Evolutionary conservation across 257 asterid genomes (phyloP).

Genomic region (Nyctanthes arbortristis): DNA sequence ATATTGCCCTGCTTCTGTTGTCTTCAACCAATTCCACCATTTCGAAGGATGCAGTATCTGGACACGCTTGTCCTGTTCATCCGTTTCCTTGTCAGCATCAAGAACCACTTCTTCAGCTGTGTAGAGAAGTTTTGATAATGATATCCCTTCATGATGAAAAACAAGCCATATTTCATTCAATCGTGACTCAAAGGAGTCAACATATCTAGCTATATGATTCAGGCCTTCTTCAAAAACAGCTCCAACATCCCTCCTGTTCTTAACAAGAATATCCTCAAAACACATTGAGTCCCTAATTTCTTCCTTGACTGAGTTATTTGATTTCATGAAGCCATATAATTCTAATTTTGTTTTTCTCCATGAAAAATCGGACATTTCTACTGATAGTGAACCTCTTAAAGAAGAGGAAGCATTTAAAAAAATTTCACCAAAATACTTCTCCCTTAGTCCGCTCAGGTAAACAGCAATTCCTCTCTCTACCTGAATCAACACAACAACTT

Average conservation of each 20-base stretch:
- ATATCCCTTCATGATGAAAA: constrained; percentile 87
- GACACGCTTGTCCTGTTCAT: constrained; percentile 59
- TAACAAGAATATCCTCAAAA: constrained; percentile 36
- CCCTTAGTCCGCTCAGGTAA: constrained; percentile 91
- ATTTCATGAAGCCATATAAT: constrained; percentile 27
- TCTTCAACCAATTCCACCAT: constrained; percentile 98
- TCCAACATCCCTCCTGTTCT: constrained; percentile 35
- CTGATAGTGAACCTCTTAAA: constrained; percentile 52
- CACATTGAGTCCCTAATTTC: constrained; percentile 38
- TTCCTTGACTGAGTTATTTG: constrained; percentile 38
- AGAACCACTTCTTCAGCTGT: constrained; percentile 78
- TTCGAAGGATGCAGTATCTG: constrained; percentile 93
- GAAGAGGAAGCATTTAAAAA: constrained; percentile 77
- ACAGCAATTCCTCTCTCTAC: constrained; percentile 85
- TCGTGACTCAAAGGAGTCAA: constrained; percentile 91
- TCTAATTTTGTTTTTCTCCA: constrained; percentile 34
- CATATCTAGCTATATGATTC: constrained; percentile 89
- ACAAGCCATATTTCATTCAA: constrained; percentile 98
- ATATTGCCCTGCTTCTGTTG: constrained; percentile 85
- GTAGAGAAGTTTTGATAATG: constrained; percentile 85
- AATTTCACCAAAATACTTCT: constrained; percentile 91
- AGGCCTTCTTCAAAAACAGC: constrained; percentile 69
- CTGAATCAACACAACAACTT: constrained; percentile 40
- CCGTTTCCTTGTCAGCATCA: constrained; percentile 48
- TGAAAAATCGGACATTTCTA: constrained; percentile 41